Base-by-base conservation (phyloP, 345 rosid genomes). In the Lepidium didymum region DNA sequence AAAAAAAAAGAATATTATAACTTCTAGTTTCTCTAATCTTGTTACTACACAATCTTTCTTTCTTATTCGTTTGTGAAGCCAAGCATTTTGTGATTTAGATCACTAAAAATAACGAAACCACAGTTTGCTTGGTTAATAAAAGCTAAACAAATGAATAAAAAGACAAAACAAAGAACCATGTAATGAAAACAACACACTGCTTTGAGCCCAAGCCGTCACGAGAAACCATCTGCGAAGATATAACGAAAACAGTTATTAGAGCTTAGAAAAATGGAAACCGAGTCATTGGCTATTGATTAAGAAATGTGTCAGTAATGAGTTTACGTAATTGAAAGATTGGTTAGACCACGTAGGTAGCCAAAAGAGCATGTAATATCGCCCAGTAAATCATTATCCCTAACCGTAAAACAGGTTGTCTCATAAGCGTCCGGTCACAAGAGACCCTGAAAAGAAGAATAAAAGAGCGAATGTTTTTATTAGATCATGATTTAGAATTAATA, bases 371-470 rank as follows among this genome's bases (percentile, higher is more conserved):
- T 60, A 91, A 40, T 33, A 95, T 49, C n/a, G 96, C 96, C 99
- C 96, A 89, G 74, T 91, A 87, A 7, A 87, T 66, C 62, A 91
- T 87, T 53, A 94, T 89, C 36, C 93, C 78, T 68, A 94, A 93
- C 79, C 96, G 87, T 42, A 89, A 85, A 23, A 84, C 86, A 76
- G 97, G 96, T 73, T 83, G 96, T 62, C 88, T 84, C 99, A 91
- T 91, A 35, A 94, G 82, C 27, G 99, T 80, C 67, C 99, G 80
- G 63, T 94, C 97, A 78, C 99, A 94, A 43, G 96, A 89, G 54
- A 94, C 99, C 97, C 97, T 91, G 75, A 25, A 67, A 7, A 75
- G 38, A 44, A 15, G 56, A 7, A 43, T n/a, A 6, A 36, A 15
- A 29, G 7, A 13, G 10, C 6, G 2, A 29, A 57, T 14, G 36